A percentile compares a stretch with the other conserved stretches of the same genome.
These are phyloP conservation scores for Neurospora sp. DNA, from an alignment of 495 filamentous ascomycete genomes.

Conservation along the genomic window DNA sequence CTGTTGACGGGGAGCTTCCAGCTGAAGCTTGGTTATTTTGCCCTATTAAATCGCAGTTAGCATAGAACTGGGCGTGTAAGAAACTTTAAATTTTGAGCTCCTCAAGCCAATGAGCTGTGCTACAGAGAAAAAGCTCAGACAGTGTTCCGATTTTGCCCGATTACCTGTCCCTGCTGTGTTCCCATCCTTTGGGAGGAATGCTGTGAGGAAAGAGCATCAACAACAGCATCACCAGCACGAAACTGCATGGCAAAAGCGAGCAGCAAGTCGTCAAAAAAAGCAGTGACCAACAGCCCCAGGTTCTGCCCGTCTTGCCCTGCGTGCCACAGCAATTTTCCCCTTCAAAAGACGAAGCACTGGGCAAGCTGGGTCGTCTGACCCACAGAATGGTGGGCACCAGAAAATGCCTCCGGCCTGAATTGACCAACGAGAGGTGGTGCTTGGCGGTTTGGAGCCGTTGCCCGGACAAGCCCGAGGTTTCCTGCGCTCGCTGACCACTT, in stretches of 20 bases:
- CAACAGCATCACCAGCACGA: neutral
- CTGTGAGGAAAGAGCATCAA: neutral
- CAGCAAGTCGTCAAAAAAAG: neutral
- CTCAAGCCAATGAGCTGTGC: neutral
- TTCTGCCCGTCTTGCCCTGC: neutral
- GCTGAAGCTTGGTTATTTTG: neutral
- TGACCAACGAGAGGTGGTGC: slow-evolving; percentile 22
- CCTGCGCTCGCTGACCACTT: slow-evolving; percentile 24
- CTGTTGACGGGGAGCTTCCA: neutral
- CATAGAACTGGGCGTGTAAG: neutral
- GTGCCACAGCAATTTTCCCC: slow-evolving; percentile 18
- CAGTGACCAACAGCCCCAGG: neutral
- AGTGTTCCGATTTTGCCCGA: neutral
- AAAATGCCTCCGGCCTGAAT: slow-evolving; percentile 19
- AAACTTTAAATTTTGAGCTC: neutral
- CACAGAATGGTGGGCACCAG: slow-evolving; percentile 15
- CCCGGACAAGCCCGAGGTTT: slow-evolving; percentile 29
- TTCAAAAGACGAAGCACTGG: neutral
- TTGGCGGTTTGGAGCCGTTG: slow-evolving; percentile 19
- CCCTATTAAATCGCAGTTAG: neutral
- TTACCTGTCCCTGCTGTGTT: neutral
- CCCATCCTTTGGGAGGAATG: neutral
- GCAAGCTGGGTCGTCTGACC: slow-evolving; percentile 13
- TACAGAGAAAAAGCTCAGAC: neutral
- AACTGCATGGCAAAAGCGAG: neutral